Base-by-base conservation (phyloP, 2,329 filamentous ascomycete genomes). In the Curvularia eragrostidis region DNA sequence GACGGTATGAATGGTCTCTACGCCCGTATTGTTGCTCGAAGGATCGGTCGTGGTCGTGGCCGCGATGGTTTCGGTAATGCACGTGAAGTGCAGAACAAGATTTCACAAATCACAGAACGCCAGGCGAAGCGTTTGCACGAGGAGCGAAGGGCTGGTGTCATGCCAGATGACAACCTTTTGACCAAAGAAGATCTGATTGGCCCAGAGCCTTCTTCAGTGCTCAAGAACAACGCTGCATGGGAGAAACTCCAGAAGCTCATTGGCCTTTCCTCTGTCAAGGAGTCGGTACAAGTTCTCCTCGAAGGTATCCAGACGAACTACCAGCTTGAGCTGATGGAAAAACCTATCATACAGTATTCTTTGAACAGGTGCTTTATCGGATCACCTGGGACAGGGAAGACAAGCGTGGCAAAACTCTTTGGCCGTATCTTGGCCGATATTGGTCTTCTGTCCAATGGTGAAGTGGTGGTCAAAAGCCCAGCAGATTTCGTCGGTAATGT, bases 31-130 rank as follows among this genome's bases (percentile, higher is more conserved):
- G 83, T 84, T 0, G 77, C 84, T 3, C 81, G 86, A 0, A 80
- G 89, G 1, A 74, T 92, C 12, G 89, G 89, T 0, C 78, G 82
- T 6, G 83, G 84, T 0, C 84, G 89, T 0, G 89, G 87, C 0
- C 81, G 81, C 1, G 83, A 87, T 30, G 89, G 89, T 0, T 93
- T 93, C 59, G 90, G 88, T 0, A 93, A 94, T 65, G 90, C 90
- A 0, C 80, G 90, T 0, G 82, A 86, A 0, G 77, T 93, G 0
- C 85, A 92, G 46, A 93, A 91, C 62, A 71, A 74, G 0, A 73
- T 90, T 1, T 74, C 81, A 0, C 73, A 63, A 0, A 85, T 93
- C 5, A 70, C 79, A 0, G 78, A 82, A 10, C 81, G 88, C 1
- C 90, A 93, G 67, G 80, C 87, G 0, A 78, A 78, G 1, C 79